Percentiles rank a stretch among this genome's conserved stretches.
Conservation (phyloP, 2,329 filamentous ascomycete species). For the Fusarium avenaceum region DNA sequence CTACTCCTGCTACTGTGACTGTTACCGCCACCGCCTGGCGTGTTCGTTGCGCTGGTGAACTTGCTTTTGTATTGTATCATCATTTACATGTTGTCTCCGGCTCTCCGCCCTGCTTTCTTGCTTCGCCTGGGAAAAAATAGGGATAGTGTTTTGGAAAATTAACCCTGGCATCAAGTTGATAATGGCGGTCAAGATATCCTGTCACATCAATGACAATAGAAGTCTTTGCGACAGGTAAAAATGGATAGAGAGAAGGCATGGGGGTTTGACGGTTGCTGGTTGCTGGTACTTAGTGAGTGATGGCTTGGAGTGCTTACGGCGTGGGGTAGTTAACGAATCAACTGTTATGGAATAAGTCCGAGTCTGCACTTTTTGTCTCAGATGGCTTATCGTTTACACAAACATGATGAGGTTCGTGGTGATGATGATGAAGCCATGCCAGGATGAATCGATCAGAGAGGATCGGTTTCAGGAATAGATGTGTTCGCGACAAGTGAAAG, state of each 20-base stretch:
- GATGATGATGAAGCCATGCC: neutral
- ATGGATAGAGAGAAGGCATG: conserved; percentile 7
- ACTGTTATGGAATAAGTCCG: neutral
- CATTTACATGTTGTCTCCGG: conserved; percentile 20
- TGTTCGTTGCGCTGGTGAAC: conserved; percentile 1
- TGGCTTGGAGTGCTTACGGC: neutral
- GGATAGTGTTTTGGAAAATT: conserved; percentile 14
- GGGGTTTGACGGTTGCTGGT: neutral
- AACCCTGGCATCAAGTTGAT: conserved; percentile 1
- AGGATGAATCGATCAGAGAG: neutral
- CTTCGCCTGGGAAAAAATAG: neutral
- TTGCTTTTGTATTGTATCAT: conserved; percentile 35
- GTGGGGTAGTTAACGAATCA: neutral
- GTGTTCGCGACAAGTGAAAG: neutral
- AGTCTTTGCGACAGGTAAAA: conserved; percentile 1
- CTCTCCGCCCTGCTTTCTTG: conserved; percentile 17
- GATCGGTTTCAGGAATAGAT: neutral
- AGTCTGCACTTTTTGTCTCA: neutral
- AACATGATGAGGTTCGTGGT: neutral
- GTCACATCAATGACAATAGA: conserved; percentile 14
- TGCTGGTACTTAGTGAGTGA: neutral
- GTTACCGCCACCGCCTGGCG: neutral
- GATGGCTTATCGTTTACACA: neutral
- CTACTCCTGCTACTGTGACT: too few relatives aligned
- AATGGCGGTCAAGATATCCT: conserved; percentile 37